phyloP scores from a whole-genome alignment of 352 stramenopile genomes.

The Phytophthora pseudosyringae region DNA sequence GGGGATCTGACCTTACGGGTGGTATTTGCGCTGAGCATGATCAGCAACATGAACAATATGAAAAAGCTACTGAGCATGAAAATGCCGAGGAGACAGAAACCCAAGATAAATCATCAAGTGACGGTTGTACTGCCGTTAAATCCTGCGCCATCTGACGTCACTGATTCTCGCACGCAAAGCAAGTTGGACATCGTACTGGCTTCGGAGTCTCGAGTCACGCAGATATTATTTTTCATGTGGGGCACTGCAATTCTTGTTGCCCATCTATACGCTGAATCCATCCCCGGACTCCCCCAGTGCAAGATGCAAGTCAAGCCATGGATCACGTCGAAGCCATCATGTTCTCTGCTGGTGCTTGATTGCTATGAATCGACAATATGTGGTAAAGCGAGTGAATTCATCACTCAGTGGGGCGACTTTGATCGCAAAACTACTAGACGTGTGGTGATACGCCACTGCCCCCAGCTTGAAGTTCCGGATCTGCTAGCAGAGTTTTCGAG shows the following conservation, averaged over 20 bases:
- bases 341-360: conserved; percentile 35
- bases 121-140: conserved; percentile 6
- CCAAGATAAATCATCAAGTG: background rate
- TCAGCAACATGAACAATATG: conserved; percentile 41
- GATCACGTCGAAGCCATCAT: conserved; percentile 25
- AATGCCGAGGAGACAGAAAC: background rate
- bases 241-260: conserved; percentile 28
- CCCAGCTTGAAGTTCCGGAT: conserved; percentile 32
- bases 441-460: conserved; percentile 52
- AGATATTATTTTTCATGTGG: conserved; percentile 31
- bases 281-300: conserved; percentile 15
- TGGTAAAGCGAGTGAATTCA: conserved; percentile 20
- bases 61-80: conserved; percentile 26
- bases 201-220: conserved; percentile 14
- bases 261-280: conserved; percentile 25
- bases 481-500: conserved; percentile 30
- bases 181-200: conserved; percentile 9
- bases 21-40: conserved; percentile 33
- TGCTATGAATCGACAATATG: conserved; percentile 20
- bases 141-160: background rate
- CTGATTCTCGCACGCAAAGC: background rate
- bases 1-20: conserved; percentile 19
- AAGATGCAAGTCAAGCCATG: conserved; percentile 42
- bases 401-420: conserved; percentile 22
- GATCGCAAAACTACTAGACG: conserved; percentile 31